Conservation (phyloP, 176 grass and related monocot species). For the Poa annua region DNA sequence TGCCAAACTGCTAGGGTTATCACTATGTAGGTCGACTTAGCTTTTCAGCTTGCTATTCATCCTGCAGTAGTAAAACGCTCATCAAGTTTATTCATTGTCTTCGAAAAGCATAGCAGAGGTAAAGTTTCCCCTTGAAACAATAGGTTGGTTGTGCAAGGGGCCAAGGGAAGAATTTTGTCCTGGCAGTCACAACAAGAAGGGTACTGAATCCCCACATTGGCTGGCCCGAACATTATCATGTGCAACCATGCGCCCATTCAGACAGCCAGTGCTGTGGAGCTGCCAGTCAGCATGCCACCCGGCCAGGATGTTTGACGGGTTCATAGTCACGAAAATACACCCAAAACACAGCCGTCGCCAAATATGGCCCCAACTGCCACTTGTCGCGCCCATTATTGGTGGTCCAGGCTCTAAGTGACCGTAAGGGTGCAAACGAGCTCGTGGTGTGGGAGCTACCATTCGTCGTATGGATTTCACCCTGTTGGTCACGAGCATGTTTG, state of each 20-base stretch:
- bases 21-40: not conserved
- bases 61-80: not conserved
- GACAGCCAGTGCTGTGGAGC: not conserved
- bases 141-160: not conserved
- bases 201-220: not conserved
- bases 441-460: not conserved
- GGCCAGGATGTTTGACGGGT: not conserved
- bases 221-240: not conserved
- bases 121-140: not conserved
- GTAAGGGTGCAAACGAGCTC: not conserved
- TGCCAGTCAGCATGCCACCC: not conserved
- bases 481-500: not conserved
- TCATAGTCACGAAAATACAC: not conserved
- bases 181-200: constrained; percentile 1
- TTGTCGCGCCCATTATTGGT: not conserved
- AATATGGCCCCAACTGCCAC: not conserved
- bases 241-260: not conserved
- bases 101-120: not conserved
- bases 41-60: not conserved
- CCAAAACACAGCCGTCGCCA: not conserved
- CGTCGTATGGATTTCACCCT: constrained; percentile 3
- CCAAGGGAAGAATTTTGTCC: not conserved
- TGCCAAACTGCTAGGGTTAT: not conserved
- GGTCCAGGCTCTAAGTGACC: not conserved
- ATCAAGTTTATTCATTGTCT: constrained; percentile 26